Evolutionary conservation across 2,329 filamentous ascomycete species (phyloP), one percentile per base, ranked within the genome.

Genomic region (Diaporthe aspalathi): DNA sequence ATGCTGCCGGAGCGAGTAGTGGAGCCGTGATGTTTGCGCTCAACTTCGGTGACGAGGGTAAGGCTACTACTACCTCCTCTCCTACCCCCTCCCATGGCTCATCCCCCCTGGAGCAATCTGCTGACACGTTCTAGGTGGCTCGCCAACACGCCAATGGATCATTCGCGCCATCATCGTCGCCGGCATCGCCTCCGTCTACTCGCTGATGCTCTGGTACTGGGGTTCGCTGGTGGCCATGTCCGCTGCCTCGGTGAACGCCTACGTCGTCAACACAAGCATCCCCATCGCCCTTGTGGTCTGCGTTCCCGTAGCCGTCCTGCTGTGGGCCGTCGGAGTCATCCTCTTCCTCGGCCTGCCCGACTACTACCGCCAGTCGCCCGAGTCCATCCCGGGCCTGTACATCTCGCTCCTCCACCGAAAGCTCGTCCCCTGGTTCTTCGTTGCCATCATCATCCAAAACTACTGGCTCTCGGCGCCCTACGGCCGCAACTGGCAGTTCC

Each of bases 371-470:
- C 89, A 91, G 76, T 81, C 84, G 8, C 90, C 90, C 0, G 90
- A 90, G 72, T 86, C 85, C 54, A 87, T 92, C 1, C 90, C 90
- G 0, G 89, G 87, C 17, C 92, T 92, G 82, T 92, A 92, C 80
- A 84, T 83, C 68, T 88, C 89, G 2, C 83, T 92, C 16, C 83
- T 87, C 73, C 84, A 89, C 65, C 87, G 90, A 71, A 91, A 91
- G 80, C 89, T 92, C 72, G 86, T 92, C 54, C 82, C 90, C n/a
- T 92, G 90, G 90, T 92, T 91, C 81, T 89, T 91, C 79, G 80
- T 90, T 71, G 86, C 88, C 7, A 88, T 92, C 63, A 82, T 91
- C 73, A 80, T 92, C 47, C 90, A 92, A 77, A 92, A 92, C 79
- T 91, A 90, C 84, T 92, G 89, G 81, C 84, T 92, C 27, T 89